Evolutionary conservation across 192 early-diverging fungal species (phyloP).

Genomic region (Backusella liffmaniae): DNA sequence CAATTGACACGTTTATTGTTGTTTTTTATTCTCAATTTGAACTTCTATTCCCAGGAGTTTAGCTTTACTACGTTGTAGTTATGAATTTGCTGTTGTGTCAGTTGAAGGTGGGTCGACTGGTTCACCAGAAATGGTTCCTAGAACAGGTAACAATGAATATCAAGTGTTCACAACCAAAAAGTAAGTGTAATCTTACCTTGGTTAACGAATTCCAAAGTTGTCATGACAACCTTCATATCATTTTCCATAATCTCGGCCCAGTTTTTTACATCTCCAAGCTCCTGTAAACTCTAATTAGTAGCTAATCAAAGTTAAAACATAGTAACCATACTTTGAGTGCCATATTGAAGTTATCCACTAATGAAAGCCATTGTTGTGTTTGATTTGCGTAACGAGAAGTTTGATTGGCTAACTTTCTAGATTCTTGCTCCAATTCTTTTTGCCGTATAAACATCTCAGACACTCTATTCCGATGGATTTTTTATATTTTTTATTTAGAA

Average conservation of each 20-base stretch:
- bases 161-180: no score
- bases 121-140: constrained; percentile 8
- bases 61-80: background rate
- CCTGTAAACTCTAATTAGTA: constrained; percentile 38
- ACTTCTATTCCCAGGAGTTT: background rate
- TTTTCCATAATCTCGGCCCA: constrained; percentile 84
- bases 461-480: constrained; percentile 37
- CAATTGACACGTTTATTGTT: constrained; percentile 3
- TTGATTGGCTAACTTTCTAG: constrained; percentile 49
- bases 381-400: constrained; percentile 54
- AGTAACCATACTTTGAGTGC: constrained; percentile 68
- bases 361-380: constrained; percentile 75
- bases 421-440: constrained; percentile 63
- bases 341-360: constrained; percentile 73
- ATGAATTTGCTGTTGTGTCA: background rate
- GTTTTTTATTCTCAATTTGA: constrained; percentile 5
- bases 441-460: constrained; percentile 60
- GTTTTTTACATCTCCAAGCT: constrained; percentile 84
- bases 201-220: constrained; percentile 56
- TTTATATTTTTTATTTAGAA: background rate
- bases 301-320: background rate
- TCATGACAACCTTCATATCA: constrained; percentile 76
- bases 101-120: background rate
- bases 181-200: constrained; percentile 17
- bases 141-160: background rate